These are phyloP conservation scores for Aspergillus aculeatinus DNA, from an alignment of 2,329 filamentous ascomycete genomes.

Conservation along the genomic window DNA sequence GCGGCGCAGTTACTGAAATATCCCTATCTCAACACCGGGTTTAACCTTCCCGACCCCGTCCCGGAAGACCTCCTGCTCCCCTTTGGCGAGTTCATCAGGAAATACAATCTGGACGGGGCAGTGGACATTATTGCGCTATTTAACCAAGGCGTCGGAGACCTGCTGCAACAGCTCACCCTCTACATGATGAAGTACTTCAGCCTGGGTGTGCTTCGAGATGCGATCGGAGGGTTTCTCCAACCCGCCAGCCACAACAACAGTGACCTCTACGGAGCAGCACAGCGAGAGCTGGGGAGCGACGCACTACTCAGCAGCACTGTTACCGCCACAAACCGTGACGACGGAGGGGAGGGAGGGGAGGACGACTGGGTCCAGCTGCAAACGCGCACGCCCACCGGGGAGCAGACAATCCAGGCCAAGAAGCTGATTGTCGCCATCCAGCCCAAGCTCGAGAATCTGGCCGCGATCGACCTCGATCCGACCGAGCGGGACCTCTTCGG, in stretches of 20 bases:
- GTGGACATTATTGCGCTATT: neutral
- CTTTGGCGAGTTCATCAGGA: constrained; percentile 16
- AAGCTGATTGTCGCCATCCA: constrained; percentile 39
- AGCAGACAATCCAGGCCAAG: constrained; percentile 36
- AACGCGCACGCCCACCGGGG: constrained; percentile 25
- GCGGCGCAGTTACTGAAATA: neutral
- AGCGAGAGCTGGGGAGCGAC: neutral
- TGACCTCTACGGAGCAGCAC: neutral
- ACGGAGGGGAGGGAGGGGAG: neutral
- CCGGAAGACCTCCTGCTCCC: constrained; percentile 18
- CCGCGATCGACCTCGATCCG: constrained; percentile 31
- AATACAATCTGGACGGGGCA: constrained; percentile 11
- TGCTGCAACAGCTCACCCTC: constrained; percentile 2
- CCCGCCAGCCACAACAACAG: neutral
- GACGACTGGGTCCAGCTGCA: constrained; percentile 17
- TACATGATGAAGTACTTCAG: constrained; percentile 11
- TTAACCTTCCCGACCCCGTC: constrained; percentile 25
- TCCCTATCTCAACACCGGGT: neutral
- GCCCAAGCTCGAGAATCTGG: constrained; percentile 35
- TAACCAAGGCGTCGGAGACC: neutral
- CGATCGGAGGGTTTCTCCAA: neutral
- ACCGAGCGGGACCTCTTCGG: constrained; percentile 25
- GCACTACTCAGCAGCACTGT: neutral
- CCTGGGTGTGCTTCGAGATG: neutral
- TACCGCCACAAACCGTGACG: neutral